Evolutionary conservation across 768 basidiomycete genomes (phyloP), one percentile per base, ranked within the genome.

Genomic region (Auriscalpium vulgare): DNA sequence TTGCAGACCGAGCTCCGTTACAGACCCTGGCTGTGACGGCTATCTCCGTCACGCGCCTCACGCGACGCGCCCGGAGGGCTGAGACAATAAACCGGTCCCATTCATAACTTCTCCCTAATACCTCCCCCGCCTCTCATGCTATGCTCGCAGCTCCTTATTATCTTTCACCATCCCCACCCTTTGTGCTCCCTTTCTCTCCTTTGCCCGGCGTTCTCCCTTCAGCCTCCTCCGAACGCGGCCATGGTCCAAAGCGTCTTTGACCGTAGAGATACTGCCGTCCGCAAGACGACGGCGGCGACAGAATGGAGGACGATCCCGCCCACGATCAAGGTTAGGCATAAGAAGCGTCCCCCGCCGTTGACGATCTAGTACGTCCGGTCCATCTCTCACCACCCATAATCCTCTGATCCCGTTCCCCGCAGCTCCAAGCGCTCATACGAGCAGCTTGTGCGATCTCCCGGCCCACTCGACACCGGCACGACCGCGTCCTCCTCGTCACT

Each of bases 271-370:
- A 54, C 17, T 50, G 56, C 40, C 17, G 17, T 14, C 10, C 56
- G 59, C 11, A 60, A 53, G 44, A 46, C 53, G 10, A 37, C 57
- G 11, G 59, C 59, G n/a, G 59, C 59, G 21, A 59, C 57, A 47
- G 59, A 60, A 53, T 60, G 59, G 59, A 59, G 59, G 45, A 60
- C 59, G 16, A 60, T 60, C 8, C 59, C 59, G n/a, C 59, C 59
- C 10, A 60, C 59, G 9, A 60, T 60, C 50, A 29, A 48, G 1
- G 47, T 48, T 48, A 13, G 47, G 16, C 23, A 48, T 29, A 48
- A 48, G 47, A 17, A 29, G 47, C 47, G 47, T 48, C 47, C 47
- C 11, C 47, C 47, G 21, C 47, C 47, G 14, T 29, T 48, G 47
- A 48, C 47, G 16, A 17, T 48, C 14, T 23, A 19, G 47, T 48